Evolutionary conservation across 129 eudicot species (phyloP).

Genomic region (Flaveria bidentis): DNA sequence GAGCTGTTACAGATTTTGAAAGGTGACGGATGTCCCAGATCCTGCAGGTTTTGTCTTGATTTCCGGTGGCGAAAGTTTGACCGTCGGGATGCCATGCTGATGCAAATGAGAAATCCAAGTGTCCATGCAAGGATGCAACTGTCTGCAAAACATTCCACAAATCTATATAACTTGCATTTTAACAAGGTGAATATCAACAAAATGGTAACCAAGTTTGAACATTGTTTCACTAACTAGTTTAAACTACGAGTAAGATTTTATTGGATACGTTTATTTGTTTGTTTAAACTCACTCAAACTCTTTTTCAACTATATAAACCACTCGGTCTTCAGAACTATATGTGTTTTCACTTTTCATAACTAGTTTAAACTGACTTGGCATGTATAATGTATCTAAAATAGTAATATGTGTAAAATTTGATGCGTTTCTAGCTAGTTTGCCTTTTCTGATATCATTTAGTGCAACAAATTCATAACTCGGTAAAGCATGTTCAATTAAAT

Average conservation of each 20-base stretch:
- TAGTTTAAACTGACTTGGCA: not conserved
- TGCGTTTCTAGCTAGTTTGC: not conserved
- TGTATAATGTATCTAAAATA: not conserved
- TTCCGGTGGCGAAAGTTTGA: conserved; percentile 77
- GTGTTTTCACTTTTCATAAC: not conserved
- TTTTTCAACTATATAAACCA: not conserved
- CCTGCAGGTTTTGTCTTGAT: conserved; percentile 85
- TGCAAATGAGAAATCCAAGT: conserved; percentile 84
- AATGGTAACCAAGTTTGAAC: not conserved
- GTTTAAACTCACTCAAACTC: no score
- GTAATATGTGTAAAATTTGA: not conserved
- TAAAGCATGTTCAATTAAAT: not conserved
- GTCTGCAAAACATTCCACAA: conserved; percentile 41
- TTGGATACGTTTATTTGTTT: no score
- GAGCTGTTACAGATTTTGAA: conserved; percentile 51
- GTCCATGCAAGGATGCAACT: conserved; percentile 58
- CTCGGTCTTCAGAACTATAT: not conserved
- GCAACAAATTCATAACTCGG: not conserved
- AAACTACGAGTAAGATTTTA: no score
- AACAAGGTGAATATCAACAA: not conserved
- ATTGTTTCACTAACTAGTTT: not conserved
- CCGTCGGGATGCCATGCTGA: conserved; percentile 92
- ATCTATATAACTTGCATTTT: not conserved
- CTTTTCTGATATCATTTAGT: not conserved
- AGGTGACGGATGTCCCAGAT: conserved; percentile 75